A percentile compares a stretch with the other conserved stretches of the same genome.
These are phyloP conservation scores for Ganoderma lucidum DNA, from an alignment of 1,284 basidiomycete genomes.

Conservation along the genomic window DNA sequence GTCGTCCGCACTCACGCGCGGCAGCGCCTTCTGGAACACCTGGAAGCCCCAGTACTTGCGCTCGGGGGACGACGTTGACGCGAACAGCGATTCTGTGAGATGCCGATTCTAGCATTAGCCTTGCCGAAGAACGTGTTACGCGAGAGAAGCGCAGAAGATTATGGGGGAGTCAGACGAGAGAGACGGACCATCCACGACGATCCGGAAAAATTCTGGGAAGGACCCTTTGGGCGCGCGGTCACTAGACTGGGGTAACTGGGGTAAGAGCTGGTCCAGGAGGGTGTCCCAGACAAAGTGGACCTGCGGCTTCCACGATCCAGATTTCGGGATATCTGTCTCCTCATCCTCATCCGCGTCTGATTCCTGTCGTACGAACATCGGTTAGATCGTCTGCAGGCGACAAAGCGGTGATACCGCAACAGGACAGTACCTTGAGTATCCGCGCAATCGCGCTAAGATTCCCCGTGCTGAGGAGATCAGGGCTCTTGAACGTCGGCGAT, in stretches of 20 bases:
- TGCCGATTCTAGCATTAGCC: slow-evolving; percentile 15
- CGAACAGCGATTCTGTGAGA: slow-evolving; percentile 84
- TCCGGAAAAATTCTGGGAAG: slow-evolving; percentile 90
- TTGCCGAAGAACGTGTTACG: slow-evolving; percentile 10
- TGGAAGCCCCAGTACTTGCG: slow-evolving; percentile 97
- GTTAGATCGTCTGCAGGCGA: slow-evolving; percentile 18
- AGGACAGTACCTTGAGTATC: slow-evolving; percentile 73
- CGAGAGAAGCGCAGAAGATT: slow-evolving; percentile 3
- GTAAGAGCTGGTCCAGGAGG: slow-evolving; percentile 81
- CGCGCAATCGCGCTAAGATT: slow-evolving; percentile 82
- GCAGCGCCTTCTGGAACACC: slow-evolving; percentile 85
- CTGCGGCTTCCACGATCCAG: slow-evolving; percentile 87
- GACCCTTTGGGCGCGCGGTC: slow-evolving; percentile 59
- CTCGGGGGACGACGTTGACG: slow-evolving; percentile 84
- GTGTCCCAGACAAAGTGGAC: slow-evolving; percentile 93
- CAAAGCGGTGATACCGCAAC: slow-evolving; percentile 4
- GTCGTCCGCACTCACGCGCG: slow-evolving; percentile 69
- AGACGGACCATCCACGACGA: slow-evolving; percentile 87
- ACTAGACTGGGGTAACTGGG: slow-evolving; percentile 43
- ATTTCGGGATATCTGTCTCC: slow-evolving; percentile 49
- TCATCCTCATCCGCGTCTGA: slow-evolving; percentile 65
- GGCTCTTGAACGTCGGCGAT: slow-evolving; percentile 81
- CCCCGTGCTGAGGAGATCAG: slow-evolving; percentile 68
- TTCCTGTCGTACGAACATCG: slow-evolving; percentile 51
- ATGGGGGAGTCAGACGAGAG: slow-evolving; percentile 34